Base-by-base conservation (phyloP, 805 yeast species). In the Candida boleticola region DNA sequence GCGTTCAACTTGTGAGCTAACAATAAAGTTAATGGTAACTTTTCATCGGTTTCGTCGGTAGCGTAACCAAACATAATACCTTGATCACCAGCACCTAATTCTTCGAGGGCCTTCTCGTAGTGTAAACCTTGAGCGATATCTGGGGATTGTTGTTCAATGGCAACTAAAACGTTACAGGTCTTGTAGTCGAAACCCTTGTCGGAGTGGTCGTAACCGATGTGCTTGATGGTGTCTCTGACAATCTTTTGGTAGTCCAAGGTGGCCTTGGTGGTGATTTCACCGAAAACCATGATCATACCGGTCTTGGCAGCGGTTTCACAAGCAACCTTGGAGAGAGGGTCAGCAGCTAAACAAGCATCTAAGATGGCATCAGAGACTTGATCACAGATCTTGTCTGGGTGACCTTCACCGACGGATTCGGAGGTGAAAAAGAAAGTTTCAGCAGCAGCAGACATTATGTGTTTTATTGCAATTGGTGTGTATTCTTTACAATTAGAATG, bases 1-100 rank as follows among this genome's bases (percentile, higher is more conserved):
- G 87, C 86, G 79, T 93, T 93, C 68, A 93, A 83, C 76, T 89
- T 88, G 80, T 93, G 99, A 47, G 98, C 83, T 64, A 93, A 81
- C 58, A 93, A 73, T 51, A 93, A 81, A 57, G 99, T 93, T 74
- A 93, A 82, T 60, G 99, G 99, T 60, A 93, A 78, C 68, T 86
- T 83, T 79, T 93, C 98, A 66, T 92, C 96, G 58, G 99, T 90
- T 79, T 93, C 99, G 63, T 93, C 97, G 50, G 98, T 84, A 58
- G 99, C 99, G 73, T 93, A 93, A 73, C 99, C 99, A 67, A 93
- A 93, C 99, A 93, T 93, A 70, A 93, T 93, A 85, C 99, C 99
- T 76, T 93, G 99, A 77, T 93, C 99, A 83, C 99, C 99, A 53
- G 99, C 99, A 72, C 99, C 99, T 63, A 93, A 82, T 47, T 93